phyloP scores from a whole-genome alignment of 148 eudicot genomes.

The Bassia scoparia region DNA sequence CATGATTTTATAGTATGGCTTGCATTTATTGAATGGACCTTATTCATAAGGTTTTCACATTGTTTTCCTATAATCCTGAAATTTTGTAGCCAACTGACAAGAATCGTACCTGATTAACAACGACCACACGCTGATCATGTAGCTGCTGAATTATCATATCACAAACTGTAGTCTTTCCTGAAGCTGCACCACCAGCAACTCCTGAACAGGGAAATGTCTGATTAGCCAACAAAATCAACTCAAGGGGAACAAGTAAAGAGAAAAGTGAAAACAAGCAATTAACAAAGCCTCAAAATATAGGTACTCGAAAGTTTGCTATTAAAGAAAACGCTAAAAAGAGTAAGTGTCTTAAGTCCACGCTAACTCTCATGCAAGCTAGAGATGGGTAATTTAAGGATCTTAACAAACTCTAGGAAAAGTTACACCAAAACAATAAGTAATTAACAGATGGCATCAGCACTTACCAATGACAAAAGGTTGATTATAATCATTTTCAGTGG shows the following conservation, averaged over 20 bases:
- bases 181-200: conserved; percentile 98
- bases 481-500: conserved; percentile 53
- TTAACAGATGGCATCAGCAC: conserved; percentile 18
- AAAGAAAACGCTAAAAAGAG: background rate
- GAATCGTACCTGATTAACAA: conserved; percentile 81
- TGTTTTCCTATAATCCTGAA: background rate
- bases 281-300: background rate
- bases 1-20: too few species aligned
- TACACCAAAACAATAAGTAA: background rate
- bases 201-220: conserved; percentile 46
- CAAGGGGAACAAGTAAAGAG: background rate
- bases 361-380: background rate
- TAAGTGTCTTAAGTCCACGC: background rate
- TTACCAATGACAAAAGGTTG: conserved; percentile 94
- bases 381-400: background rate
- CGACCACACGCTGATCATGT: conserved; percentile 96
- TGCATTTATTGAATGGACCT: too few species aligned
- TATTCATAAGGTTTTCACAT: background rate
- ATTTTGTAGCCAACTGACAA: background rate
- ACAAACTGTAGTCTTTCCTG: conserved; percentile 97
- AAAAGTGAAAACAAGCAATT: background rate
- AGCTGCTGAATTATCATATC: conserved; percentile 99
- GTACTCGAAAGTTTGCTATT: background rate
- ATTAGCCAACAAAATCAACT: conserved; percentile 10
- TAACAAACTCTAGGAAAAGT: background rate